A percentile compares a stretch with the other conserved stretches of the same genome.
Conservation (phyloP, 345 rosid species). For the Moricandia arvensis region DNA sequence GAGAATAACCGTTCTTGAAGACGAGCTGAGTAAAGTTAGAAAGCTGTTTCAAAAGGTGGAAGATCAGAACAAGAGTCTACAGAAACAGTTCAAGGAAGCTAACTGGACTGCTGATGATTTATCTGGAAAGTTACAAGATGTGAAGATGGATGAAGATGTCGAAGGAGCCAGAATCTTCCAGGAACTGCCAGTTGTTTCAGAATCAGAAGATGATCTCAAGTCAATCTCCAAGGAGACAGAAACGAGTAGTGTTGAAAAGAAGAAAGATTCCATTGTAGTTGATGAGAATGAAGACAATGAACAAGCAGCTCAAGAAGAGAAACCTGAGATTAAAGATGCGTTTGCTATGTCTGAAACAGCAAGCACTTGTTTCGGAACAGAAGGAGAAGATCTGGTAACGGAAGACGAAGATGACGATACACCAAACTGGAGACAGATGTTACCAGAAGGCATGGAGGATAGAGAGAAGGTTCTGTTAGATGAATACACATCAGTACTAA, state of each 20-base stretch:
- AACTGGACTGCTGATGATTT: slow-evolving; percentile 45
- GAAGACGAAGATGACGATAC: slow-evolving; percentile 56
- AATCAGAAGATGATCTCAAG: slow-evolving; percentile 25
- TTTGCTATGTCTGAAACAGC: slow-evolving; percentile 37
- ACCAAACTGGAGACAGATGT: slow-evolving; percentile 65
- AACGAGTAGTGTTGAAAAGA: neutral
- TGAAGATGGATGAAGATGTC: slow-evolving; percentile 51
- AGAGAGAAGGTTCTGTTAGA: slow-evolving; percentile 65
- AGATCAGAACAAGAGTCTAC: slow-evolving; percentile 51
- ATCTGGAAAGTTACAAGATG: slow-evolving; percentile 50
- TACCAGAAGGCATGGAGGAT: slow-evolving; percentile 60
- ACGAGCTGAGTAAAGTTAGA: slow-evolving; percentile 53
- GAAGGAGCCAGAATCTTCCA: slow-evolving; percentile 38
- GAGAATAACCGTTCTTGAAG: slow-evolving; percentile 57
- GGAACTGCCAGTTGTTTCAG: slow-evolving; percentile 12
- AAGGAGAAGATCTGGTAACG: slow-evolving; percentile 39
- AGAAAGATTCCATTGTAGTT: slow-evolving; percentile 1
- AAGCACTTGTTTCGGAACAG: slow-evolving; percentile 39
- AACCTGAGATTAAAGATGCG: slow-evolving; percentile 42
- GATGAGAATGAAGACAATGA: slow-evolving; percentile 32
- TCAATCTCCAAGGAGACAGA: slow-evolving; percentile 21
- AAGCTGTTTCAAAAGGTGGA: slow-evolving; percentile 47
- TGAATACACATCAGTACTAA: slow-evolving; percentile 60
- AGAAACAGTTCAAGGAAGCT: slow-evolving; percentile 52
- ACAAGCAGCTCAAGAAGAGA: slow-evolving; percentile 29